Evolutionary conservation across 1,284 basidiomycete species (phyloP).

Genomic region (Microbotryum intermedium): DNA sequence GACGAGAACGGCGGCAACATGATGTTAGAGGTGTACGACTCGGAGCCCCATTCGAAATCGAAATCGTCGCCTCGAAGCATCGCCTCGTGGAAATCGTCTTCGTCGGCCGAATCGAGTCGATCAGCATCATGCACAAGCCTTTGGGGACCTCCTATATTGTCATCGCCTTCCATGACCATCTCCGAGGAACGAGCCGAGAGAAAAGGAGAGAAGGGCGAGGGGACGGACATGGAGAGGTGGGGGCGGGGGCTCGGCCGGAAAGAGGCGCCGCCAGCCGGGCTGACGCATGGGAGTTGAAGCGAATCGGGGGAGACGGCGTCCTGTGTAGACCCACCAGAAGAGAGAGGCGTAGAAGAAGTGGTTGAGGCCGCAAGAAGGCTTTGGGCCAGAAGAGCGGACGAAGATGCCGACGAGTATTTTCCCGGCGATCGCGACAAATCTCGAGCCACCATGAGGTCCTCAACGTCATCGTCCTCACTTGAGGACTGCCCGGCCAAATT

Average conservation of each 20-base stretch:
- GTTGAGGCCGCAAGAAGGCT: constrained; percentile 23
- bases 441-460: not conserved
- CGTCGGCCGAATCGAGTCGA: constrained; percentile 7
- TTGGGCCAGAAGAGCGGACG: constrained; percentile 26
- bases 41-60: constrained; percentile 29
- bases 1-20: not conserved
- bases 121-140: not conserved
- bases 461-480: not conserved
- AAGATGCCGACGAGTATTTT: constrained; percentile 19
- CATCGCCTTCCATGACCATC: constrained; percentile 21
- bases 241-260: not conserved
- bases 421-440: not conserved
- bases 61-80: constrained; percentile 28
- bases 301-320: constrained; percentile 21
- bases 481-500: not conserved
- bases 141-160: not conserved
- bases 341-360: not conserved
- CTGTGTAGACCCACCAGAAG: not conserved
- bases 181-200: constrained; percentile 9
- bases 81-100: constrained; percentile 29
- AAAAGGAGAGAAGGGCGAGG: constrained; percentile 26
- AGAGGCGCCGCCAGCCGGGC: not conserved
- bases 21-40: constrained; percentile 18
- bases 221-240: constrained; percentile 24
- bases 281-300: constrained; percentile 13